phyloP scores from a whole-genome alignment of 2,329 filamentous ascomycete species.

The Clonostachys byssicola region DNA sequence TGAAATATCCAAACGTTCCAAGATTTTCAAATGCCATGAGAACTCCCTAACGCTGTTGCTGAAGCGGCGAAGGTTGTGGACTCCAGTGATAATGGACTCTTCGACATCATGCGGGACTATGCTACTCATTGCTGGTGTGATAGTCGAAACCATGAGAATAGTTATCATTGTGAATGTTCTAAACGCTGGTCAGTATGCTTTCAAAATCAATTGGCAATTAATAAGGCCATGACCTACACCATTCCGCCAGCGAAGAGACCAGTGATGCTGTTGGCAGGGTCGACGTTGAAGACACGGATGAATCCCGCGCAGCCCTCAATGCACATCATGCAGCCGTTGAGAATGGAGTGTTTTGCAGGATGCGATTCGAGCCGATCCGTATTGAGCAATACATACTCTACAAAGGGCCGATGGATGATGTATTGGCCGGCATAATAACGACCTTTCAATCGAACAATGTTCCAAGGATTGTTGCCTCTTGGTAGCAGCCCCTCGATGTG shows the following conservation, averaged over 20 bases:
- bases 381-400: constrained; percentile 19
- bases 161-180: constrained; percentile 18
- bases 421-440: constrained; percentile 20
- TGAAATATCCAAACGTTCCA: constrained; percentile 9
- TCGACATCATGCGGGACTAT: constrained; percentile 11
- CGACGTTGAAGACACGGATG: constrained; percentile 17
- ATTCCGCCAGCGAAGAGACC: constrained; percentile 19
- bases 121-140: constrained; percentile 5
- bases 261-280: constrained; percentile 15
- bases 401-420: constrained; percentile 20
- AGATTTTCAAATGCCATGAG: constrained; percentile 10
- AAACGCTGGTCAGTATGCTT: background rate
- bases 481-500: constrained; percentile 6
- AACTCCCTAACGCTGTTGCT: constrained; percentile 12
- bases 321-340: constrained; percentile 13
- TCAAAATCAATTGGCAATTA: background rate
- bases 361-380: constrained; percentile 12
- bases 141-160: constrained; percentile 12
- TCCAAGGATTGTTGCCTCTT: constrained; percentile 21
- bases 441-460: constrained; percentile 16
- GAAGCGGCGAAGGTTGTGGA: constrained; percentile 11
- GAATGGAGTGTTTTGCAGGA: constrained; percentile 11
- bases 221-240: constrained; percentile 13
- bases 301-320: constrained; percentile 16
- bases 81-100: constrained; percentile 8